Conservation (phyloP, 2,329 filamentous ascomycete genomes). For the Trichoderma guizhouense region DNA sequence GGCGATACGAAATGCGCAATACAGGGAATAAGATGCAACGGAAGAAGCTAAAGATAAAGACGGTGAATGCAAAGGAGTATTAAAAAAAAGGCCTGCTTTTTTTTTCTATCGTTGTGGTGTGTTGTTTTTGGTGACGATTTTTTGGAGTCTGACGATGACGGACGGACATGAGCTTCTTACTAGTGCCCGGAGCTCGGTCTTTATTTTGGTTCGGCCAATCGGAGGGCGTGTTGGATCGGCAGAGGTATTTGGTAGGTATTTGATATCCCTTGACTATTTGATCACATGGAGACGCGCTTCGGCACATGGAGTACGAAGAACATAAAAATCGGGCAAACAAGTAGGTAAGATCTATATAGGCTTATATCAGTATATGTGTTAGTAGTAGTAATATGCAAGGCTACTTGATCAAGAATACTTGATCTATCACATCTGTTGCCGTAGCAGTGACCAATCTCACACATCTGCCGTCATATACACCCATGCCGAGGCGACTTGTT, state of each 20-base stretch:
- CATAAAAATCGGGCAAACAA: background rate
- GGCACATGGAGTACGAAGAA: background rate
- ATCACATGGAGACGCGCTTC: conserved; percentile 8
- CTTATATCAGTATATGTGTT: no score
- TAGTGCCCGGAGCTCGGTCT: background rate
- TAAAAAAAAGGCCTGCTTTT: background rate
- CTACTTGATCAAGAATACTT: background rate
- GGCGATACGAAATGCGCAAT: background rate
- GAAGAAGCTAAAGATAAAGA: background rate
- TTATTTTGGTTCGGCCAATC: background rate
- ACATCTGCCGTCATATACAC: background rate
- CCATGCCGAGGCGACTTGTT: background rate
- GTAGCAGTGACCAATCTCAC: background rate
- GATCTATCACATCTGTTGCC: background rate
- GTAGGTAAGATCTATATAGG: background rate
- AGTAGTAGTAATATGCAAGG: no score
- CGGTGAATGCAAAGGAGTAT: background rate
- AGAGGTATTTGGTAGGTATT: conserved; percentile 2
- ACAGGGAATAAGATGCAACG: background rate
- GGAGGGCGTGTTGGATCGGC: background rate
- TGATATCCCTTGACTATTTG: background rate
- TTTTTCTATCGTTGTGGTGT: background rate
- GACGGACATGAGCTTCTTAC: background rate
- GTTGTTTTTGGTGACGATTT: background rate
- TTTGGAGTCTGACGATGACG: background rate